Base-by-base conservation (phyloP, 78 protist species). In the Polysphondylium violaceum region DNA sequence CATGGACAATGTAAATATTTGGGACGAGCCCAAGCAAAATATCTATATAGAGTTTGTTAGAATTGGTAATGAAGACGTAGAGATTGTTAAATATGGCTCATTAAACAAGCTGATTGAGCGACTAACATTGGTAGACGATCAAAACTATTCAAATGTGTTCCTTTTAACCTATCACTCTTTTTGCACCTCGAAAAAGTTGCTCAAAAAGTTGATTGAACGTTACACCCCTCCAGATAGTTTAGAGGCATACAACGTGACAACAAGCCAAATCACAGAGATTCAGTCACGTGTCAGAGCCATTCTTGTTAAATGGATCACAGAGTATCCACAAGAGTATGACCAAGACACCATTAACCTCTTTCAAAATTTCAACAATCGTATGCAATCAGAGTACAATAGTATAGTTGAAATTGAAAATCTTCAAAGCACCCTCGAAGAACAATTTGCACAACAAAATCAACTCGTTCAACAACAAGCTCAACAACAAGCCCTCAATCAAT, bases 191-290 rank as follows among this genome's bases (percentile, higher is more conserved):
- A 63, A 59, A 25, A 73, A 56, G 17, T 51, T 87, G 4, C 38
- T 87, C 27, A 25, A 60, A 12, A 87, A 87, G 74, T 73, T 87
- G 6, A 58, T 87, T 31, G 93, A 87, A 71, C 56, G 93, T 38
- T 87, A 65, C 67, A 72, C 51, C 14, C 71, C 74, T 29, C 93
- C 93, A 2, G 63, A 35, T 14, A 59, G 50, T 8, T 65, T 65
- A 21, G 73, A 65, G n/a, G 73, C 43, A 17, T 7, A 65, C 40
- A 21, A 33, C 11, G 7, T 65, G 21, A 65, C 51, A 11, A 44
- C 19, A 65, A 43, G 35, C 0, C n/a, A 43, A 29, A n/a, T 65
- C 14, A 44, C 17, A n/a, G 73, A 65, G 40, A 65, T 65, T 65
- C 73, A 65, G 19, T 38, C 40, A 51, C 33, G 40, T n/a, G 40